phyloP scores from a whole-genome alignment of 345 rosid genomes.

The Acer negundo region DNA sequence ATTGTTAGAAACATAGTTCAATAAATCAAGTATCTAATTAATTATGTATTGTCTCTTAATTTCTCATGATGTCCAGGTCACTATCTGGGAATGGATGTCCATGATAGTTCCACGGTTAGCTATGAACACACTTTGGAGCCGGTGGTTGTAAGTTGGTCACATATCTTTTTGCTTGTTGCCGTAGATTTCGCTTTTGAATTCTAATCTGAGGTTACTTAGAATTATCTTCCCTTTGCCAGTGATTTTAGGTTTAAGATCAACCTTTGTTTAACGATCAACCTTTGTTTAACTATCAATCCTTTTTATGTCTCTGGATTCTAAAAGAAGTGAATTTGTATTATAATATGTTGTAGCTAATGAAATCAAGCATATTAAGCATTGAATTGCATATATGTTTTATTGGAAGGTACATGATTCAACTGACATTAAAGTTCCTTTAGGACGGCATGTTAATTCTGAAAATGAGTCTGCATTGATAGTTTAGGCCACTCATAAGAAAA shows the following conservation, averaged over 20 bases:
- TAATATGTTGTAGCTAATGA: not conserved
- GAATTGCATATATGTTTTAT: not conserved
- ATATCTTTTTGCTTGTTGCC: not conserved
- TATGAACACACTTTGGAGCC: conserved; percentile 79
- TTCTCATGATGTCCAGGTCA: conserved; percentile 63
- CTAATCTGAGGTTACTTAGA: not conserved
- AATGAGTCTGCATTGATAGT: not conserved
- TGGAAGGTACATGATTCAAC: not conserved
- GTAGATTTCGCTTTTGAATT: not conserved
- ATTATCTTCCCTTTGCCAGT: not conserved
- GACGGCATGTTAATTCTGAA: not conserved
- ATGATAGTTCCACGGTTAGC: conserved; percentile 76
- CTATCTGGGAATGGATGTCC: conserved; percentile 98
- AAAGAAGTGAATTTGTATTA: not conserved
- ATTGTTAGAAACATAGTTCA: not conserved
- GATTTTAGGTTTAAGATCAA: not conserved
- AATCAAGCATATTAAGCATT: not conserved
- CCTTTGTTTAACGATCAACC: too few relatives aligned
- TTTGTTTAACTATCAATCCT: not conserved
- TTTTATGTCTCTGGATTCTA: not conserved
- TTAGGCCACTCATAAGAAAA: not conserved
- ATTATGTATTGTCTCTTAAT: not conserved
- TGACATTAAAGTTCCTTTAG: not conserved
- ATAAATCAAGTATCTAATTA: conserved; percentile 5
- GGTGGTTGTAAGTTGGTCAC: conserved; percentile 77